Evolutionary conservation across 306 rosid genomes (phyloP), one percentile per base, ranked within the genome.

Genomic region (Geum urbanum): DNA sequence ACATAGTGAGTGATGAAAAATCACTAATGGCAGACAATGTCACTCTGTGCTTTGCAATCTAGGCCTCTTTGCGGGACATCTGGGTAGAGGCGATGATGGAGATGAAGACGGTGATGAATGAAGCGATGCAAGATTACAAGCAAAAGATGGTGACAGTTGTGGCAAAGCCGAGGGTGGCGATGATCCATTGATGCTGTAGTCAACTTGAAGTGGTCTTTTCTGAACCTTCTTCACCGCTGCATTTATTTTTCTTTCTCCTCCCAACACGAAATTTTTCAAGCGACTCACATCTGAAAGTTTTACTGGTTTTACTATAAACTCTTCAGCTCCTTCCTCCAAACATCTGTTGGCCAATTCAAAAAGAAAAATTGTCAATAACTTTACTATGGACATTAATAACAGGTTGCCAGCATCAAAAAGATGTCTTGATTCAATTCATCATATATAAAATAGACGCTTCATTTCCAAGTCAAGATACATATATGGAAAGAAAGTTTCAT

Each of bases 271-370:
- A 66, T 83, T 92, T 73, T 76, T 91, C 70, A 94, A 52, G 7
- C 99, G 92, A 62, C 69, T 85, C 73, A 94, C 99, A 60, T 94
- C 99, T 6, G 96, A 80, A 37, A 94, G 72, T 75, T 87, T 94
- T 1, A 94, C 95, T 0, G 99, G 99, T 78, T 94, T 94, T 81
- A 94, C 74, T 19, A 94, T 79, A 57, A 84, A 94, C 13, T 88
- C 99, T 74, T 94, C 92, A 7, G 99, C 99, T 64, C 99, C 99
- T 91, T 91, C 99, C 86, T 94, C 97, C 56, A 94, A 74, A 73
- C 99, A 94, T 9, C 99, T 94, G 83, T 2, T n/a, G 50, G 69
- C 66, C 16, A 51, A 35, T 52, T 22, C 43, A 41, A 67, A 45
- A 24, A 63, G 27, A 14, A 5, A 8, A 43, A 55, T 66, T 8